Percentiles rank a stretch among this genome's conserved stretches.
These are phyloP conservation scores for Monosporozyma aerobia DNA, from an alignment of 805 yeast species.

Conservation along the genomic window DNA sequence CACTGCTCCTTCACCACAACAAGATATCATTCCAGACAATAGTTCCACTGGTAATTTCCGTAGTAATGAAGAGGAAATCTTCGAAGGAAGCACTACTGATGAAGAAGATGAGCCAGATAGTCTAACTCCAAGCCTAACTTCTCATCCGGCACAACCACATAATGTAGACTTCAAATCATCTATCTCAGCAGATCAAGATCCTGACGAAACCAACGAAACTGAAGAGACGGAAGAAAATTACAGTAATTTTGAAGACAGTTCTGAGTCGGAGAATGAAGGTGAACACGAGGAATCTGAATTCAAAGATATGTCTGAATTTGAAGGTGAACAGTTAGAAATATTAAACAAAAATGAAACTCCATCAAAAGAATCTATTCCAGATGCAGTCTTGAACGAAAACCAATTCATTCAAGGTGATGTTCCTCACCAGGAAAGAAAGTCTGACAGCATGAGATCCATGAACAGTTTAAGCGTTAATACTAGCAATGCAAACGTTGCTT, in stretches of 20 bases:
- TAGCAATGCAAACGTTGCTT: background rate
- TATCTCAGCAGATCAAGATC: background rate
- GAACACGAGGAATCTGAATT: constrained; percentile 1
- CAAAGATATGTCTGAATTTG: constrained; percentile 3
- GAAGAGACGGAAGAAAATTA: constrained; percentile 1
- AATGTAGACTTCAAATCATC: background rate
- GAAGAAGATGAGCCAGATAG: constrained; percentile 4
- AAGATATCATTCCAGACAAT: background rate
- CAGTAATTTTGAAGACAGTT: constrained; percentile 2
- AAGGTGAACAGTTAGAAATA: constrained; percentile 7
- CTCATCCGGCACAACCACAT: background rate
- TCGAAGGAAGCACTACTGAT: background rate
- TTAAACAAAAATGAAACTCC: constrained; percentile 8
- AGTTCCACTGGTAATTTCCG: background rate
- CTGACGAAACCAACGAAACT: background rate
- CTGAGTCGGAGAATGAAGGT: background rate
- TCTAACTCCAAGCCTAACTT: background rate
- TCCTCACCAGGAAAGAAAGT: constrained; percentile 15
- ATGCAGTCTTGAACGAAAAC: constrained; percentile 10
- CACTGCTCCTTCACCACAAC: background rate
- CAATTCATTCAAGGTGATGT: constrained; percentile 13
- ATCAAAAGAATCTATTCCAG: background rate
- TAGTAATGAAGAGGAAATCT: background rate
- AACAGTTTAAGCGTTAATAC: constrained; percentile 4
- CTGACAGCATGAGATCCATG: constrained; percentile 12